These are phyloP conservation scores for Zymoseptoria tritici DNA, from an alignment of 2,329 filamentous ascomycete species.

Conservation along the genomic window DNA sequence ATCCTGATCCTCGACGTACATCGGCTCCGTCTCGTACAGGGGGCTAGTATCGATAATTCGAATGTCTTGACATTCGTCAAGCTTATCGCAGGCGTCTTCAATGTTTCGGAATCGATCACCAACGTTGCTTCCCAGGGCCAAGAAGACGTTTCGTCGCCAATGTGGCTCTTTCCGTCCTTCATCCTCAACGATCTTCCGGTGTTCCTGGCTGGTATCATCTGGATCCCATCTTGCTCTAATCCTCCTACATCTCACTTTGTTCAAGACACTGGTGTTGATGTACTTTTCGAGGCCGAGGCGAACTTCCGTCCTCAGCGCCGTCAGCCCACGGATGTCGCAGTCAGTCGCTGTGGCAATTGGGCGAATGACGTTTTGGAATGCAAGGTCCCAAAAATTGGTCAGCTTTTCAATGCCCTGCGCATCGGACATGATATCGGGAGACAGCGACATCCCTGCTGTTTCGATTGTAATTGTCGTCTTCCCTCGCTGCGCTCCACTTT, in stretches of 20 bases:
- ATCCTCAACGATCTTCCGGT: background rate
- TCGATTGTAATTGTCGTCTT: background rate
- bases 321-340: background rate
- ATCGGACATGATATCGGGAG: background rate
- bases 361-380: background rate
- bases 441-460: background rate
- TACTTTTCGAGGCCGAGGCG: background rate
- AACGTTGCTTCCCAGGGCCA: conserved; percentile 88
- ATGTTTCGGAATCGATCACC: conserved; percentile 80
- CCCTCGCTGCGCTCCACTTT: background rate
- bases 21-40: conserved; percentile 89
- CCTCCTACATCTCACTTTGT: background rate
- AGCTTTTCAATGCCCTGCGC: background rate
- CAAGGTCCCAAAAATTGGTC: background rate
- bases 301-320: background rate
- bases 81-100: conserved; percentile 70
- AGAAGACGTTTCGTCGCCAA: conserved; percentile 46
- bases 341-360: background rate
- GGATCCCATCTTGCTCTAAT: background rate
- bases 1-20: conserved; percentile 89
- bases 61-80: conserved; percentile 62
- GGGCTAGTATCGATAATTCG: conserved; percentile 72
- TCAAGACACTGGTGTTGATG: background rate
- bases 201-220: background rate
- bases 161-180: conserved; percentile 26